phyloP scores from a whole-genome alignment of 345 rosid species.

The Sonneratia alba region DNA sequence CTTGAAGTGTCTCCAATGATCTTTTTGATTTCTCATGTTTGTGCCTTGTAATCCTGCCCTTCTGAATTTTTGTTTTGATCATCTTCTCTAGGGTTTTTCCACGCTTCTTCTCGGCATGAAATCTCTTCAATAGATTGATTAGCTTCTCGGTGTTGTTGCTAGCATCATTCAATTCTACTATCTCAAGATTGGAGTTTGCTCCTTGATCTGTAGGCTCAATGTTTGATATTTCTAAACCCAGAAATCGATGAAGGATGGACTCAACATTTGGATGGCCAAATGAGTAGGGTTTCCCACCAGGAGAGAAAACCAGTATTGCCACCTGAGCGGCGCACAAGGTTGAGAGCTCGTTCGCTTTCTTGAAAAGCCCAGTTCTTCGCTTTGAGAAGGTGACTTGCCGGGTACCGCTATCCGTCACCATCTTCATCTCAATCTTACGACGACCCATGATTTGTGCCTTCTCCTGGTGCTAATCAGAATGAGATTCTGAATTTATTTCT shows the following conservation, averaged over 20 bases:
- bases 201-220: background rate
- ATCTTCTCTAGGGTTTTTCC: slow-evolving; percentile 18
- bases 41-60: slow-evolving; percentile 14
- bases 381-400: slow-evolving; percentile 67
- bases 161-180: background rate
- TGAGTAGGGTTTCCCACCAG: slow-evolving; percentile 62
- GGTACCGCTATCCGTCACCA: slow-evolving; percentile 44
- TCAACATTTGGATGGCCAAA: slow-evolving; percentile 58
- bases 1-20: slow-evolving; percentile 18
- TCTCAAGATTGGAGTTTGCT: background rate
- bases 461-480: background rate
- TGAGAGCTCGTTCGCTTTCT: slow-evolving; percentile 54
- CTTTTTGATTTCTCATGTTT: slow-evolving; percentile 19
- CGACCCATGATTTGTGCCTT: slow-evolving; percentile 33
- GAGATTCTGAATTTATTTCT: background rate
- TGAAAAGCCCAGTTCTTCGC: slow-evolving; percentile 54
- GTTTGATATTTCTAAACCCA: slow-evolving; percentile 11
- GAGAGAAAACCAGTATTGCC: slow-evolving; percentile 56
- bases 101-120: slow-evolving; percentile 26
- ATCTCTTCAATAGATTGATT: slow-evolving; percentile 14
- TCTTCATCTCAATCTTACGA: slow-evolving; percentile 52
- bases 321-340: slow-evolving; percentile 47
- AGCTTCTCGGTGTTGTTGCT: slow-evolving; percentile 8
- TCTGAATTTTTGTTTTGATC: slow-evolving; percentile 17
- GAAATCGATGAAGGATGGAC: slow-evolving; percentile 27